phyloP scores from a whole-genome alignment of 78 protist genomes.

The Dictyostelium discoideum region DNA sequence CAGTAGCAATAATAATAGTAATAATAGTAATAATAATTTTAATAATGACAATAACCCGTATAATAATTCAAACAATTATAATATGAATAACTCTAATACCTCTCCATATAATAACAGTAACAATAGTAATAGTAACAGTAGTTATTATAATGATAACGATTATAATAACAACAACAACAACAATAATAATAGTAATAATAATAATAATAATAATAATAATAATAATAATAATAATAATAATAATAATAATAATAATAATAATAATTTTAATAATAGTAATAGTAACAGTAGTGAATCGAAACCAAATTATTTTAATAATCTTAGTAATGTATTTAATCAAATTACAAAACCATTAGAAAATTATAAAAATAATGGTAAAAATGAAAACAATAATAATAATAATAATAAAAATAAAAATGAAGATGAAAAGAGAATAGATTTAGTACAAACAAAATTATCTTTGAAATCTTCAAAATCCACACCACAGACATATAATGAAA shows the following conservation, averaged over 20 bases:
- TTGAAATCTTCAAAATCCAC: neutral
- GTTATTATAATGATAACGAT: neutral
- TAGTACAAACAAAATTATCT: neutral
- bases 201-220: neutral
- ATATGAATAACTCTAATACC: slow-evolving; percentile 1
- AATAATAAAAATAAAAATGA: neutral
- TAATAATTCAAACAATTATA: neutral
- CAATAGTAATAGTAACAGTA: neutral
- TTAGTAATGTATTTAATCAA: neutral
- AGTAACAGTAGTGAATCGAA: neutral
- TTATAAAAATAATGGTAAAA: neutral
- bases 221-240: neutral
- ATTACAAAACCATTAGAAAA: neutral
- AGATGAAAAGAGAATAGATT: neutral
- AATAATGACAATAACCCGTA: neutral
- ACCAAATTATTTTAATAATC: neutral
- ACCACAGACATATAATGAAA: neutral
- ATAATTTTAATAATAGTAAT: neutral
- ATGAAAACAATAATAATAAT: neutral
- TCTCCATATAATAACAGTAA: neutral
- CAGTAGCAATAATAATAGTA: neutral
- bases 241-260: neutral
- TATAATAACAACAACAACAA: neutral
- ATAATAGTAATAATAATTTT: neutral
- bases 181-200: neutral